A percentile compares a stretch with the other conserved stretches of the same genome.
These are phyloP conservation scores for Neofusicoccum sp. DNA, from an alignment of 2,329 filamentous ascomycete genomes.

Conservation along the genomic window DNA sequence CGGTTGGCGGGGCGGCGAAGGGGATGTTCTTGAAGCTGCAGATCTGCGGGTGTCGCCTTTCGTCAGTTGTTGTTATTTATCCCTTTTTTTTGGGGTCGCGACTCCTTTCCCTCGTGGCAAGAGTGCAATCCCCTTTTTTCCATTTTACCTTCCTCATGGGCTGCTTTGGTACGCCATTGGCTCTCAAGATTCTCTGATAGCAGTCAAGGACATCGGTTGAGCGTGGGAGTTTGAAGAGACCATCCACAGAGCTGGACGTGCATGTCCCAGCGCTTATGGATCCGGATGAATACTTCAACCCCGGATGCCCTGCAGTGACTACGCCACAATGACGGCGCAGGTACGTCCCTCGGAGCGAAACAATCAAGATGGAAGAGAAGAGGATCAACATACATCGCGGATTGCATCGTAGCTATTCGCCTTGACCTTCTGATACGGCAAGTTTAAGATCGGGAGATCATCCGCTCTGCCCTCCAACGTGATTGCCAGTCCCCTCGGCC, in stretches of 20 bases:
- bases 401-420: constrained; percentile 29
- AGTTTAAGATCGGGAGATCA: constrained; percentile 29
- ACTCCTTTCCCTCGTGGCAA: too few relatives aligned
- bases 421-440: constrained; percentile 35
- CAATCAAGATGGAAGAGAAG: background rate
- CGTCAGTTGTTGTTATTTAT: background rate
- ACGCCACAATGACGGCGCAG: background rate
- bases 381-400: background rate
- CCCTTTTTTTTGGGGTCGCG: too few relatives aligned
- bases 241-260: too few relatives aligned
- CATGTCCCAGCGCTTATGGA: too few relatives aligned
- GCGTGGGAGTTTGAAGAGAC: too few relatives aligned
- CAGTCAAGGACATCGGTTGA: too few relatives aligned
- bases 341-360: background rate
- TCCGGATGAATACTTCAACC: too few relatives aligned
- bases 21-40: constrained; percentile 46
- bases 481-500: background rate
- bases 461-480: background rate
- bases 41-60: constrained; percentile 12
- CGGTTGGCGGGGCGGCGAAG: constrained; percentile 44
- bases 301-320: too few relatives aligned
- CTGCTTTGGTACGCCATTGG: too few relatives aligned
- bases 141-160: too few relatives aligned
- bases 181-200: too few relatives aligned
- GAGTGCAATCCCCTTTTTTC: too few relatives aligned